phyloP scores from a whole-genome alignment of 345 rosid species.

The Ceriops tagal region DNA sequence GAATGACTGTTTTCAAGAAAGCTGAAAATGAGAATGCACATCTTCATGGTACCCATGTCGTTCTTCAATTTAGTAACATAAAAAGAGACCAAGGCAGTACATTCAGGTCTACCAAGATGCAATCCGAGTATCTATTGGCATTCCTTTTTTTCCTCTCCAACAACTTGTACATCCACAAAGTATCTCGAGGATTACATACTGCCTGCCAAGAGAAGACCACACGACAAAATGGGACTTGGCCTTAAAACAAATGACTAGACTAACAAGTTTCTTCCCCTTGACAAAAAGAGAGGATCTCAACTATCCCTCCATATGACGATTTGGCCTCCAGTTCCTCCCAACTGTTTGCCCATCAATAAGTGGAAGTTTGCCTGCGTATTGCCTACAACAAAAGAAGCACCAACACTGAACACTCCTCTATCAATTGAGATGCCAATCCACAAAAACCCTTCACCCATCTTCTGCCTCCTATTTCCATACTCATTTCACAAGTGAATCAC shows the following conservation, averaged over 20 bases:
- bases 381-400: not conserved
- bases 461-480: not conserved
- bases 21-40: not conserved
- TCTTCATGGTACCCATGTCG: not conserved
- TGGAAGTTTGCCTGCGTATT: not conserved
- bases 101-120: conserved; percentile 13
- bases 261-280: conserved; percentile 34
- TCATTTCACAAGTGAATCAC: too few relatives aligned
- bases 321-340: conserved; percentile 5
- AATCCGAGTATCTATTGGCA: conserved; percentile 24
- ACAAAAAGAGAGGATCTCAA: too few relatives aligned
- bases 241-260: conserved; percentile 27
- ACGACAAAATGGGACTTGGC: conserved; percentile 13
- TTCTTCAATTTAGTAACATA: not conserved
- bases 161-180: conserved; percentile 35
- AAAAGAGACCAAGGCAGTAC: not conserved
- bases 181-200: conserved; percentile 24
- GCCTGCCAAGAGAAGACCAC: conserved; percentile 15
- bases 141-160: conserved; percentile 19
- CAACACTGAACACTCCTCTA: not conserved
- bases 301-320: too few relatives aligned
- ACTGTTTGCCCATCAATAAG: too few relatives aligned
- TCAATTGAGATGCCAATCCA: not conserved
- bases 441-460: not conserved
- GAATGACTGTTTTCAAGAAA: not conserved